Percentiles rank a stretch among this genome's conserved stretches.
Evolutionary conservation across 2,329 filamentous ascomycete genomes (phyloP).

Genomic region (Paecilomyces sp.): DNA sequence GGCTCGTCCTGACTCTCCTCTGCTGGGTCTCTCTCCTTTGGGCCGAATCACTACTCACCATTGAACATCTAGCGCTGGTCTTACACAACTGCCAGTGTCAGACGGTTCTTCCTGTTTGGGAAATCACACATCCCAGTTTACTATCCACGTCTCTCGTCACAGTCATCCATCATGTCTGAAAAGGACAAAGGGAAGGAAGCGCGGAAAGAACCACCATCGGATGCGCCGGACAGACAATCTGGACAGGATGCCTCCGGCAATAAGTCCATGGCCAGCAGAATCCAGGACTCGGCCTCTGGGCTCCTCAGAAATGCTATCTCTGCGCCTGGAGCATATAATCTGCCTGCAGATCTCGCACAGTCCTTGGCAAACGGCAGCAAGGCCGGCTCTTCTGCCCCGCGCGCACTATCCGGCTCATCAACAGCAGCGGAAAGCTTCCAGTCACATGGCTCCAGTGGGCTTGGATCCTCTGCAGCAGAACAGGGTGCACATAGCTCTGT

Average conservation of each 20-base stretch:
- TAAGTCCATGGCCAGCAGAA: slow-evolving; percentile 16
- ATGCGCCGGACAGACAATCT: not conserved
- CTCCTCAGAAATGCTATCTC: slow-evolving; percentile 26
- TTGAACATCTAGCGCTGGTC: not conserved
- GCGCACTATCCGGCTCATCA: slow-evolving; percentile 3
- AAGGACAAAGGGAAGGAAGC: not conserved
- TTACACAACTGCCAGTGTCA: not conserved
- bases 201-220: not conserved
- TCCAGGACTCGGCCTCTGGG: slow-evolving; percentile 27
- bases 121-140: not conserved
- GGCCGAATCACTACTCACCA: slow-evolving; percentile 5
- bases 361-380: slow-evolving; percentile 14
- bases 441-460: not conserved
- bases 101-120: not conserved
- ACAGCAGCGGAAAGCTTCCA: slow-evolving; percentile 11
- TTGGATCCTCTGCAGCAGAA: slow-evolving; percentile 6
- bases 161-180: not conserved
- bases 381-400: slow-evolving; percentile 11
- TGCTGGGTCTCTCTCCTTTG: slow-evolving; percentile 8
- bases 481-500: not conserved
- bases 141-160: not conserved
- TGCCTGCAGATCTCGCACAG: slow-evolving; percentile 15
- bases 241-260: slow-evolving; percentile 3
- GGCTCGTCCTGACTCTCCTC: slow-evolving; percentile 9
- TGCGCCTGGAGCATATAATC: slow-evolving; percentile 6